Conservation (phyloP, 2,329 filamentous ascomycete species). For the Akanthomyces lecanii region DNA sequence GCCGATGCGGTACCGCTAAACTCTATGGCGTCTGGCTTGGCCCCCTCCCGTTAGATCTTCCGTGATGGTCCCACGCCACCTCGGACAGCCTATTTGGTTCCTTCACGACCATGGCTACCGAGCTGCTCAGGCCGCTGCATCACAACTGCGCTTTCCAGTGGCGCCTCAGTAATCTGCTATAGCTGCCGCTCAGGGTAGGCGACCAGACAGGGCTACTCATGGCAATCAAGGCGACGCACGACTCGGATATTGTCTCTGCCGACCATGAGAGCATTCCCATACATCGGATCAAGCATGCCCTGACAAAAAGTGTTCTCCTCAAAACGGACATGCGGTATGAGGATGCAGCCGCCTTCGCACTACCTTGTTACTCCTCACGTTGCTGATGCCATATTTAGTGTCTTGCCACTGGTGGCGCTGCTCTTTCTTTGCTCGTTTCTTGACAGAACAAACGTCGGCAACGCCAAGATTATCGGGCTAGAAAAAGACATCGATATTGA, state of each 20-base stretch:
- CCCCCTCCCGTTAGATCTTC: slow-evolving; percentile 1
- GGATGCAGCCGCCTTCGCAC: no score
- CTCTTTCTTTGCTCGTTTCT: slow-evolving; percentile 62
- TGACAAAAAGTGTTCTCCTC: slow-evolving; percentile 26
- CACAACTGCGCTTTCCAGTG: no score
- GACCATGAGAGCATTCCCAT: slow-evolving; percentile 10
- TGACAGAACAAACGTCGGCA: slow-evolving; percentile 70
- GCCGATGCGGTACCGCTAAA: not conserved
- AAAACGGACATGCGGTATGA: slow-evolving; percentile 28
- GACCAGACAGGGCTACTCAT: slow-evolving; percentile 10
- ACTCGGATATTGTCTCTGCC: slow-evolving; percentile 20
- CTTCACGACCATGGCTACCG: not conserved
- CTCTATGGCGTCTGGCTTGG: not conserved
- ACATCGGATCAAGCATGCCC: slow-evolving; percentile 9
- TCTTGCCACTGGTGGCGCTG: slow-evolving; percentile 59
- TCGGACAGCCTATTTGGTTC: not conserved
- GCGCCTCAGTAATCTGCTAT: not conserved
- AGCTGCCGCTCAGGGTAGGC: not conserved
- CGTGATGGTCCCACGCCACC: not conserved
- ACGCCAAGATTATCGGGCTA: slow-evolving; percentile 62
- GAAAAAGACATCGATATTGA: slow-evolving; percentile 54
- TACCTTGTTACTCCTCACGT: not conserved
- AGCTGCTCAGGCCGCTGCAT: not conserved
- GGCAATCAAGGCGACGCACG: slow-evolving; percentile 21
- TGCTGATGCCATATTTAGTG: slow-evolving; percentile 35